These are phyloP conservation scores for Cubamyces lactineus DNA, from an alignment of 768 basidiomycete species.

Conservation along the genomic window DNA sequence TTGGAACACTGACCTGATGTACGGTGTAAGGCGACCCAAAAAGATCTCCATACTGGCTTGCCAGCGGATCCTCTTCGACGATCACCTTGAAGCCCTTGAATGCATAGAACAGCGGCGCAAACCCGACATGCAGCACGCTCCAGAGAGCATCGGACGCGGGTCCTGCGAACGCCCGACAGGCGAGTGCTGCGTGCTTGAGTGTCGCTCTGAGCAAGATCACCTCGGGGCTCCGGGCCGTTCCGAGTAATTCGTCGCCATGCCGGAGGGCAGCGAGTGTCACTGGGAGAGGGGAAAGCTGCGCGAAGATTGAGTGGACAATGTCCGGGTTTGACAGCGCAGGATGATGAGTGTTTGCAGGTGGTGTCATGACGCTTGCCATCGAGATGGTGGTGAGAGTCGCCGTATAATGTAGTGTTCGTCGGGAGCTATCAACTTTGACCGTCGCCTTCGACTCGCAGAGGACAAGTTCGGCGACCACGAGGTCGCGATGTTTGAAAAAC, in stretches of 20 bases:
- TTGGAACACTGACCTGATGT: background rate
- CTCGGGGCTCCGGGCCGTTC: background rate
- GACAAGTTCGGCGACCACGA: too few relatives aligned
- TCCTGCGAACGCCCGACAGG: background rate
- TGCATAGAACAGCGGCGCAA: background rate
- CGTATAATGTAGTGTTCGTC: too few relatives aligned
- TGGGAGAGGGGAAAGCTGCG: background rate
- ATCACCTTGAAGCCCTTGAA: background rate
- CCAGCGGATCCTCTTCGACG: background rate
- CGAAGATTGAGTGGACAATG: background rate
- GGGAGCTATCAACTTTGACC: too few relatives aligned
- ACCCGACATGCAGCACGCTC: background rate
- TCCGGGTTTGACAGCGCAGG: background rate
- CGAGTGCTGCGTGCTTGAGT: background rate
- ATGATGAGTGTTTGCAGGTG: background rate
- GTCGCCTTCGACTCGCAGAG: too few relatives aligned
- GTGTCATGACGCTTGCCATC: too few relatives aligned
- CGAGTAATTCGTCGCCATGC: background rate
- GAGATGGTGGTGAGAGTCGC: too few relatives aligned
- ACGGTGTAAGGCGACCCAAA: background rate
- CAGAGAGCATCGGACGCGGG: background rate
- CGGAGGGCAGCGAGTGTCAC: background rate
- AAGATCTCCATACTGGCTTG: background rate
- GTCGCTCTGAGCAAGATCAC: background rate
- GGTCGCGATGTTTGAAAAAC: too few relatives aligned